Evolutionary conservation across 2,329 filamentous ascomycete species (phyloP), one percentile per base, ranked within the genome.

Genomic region (Aspergillus uvarum): DNA sequence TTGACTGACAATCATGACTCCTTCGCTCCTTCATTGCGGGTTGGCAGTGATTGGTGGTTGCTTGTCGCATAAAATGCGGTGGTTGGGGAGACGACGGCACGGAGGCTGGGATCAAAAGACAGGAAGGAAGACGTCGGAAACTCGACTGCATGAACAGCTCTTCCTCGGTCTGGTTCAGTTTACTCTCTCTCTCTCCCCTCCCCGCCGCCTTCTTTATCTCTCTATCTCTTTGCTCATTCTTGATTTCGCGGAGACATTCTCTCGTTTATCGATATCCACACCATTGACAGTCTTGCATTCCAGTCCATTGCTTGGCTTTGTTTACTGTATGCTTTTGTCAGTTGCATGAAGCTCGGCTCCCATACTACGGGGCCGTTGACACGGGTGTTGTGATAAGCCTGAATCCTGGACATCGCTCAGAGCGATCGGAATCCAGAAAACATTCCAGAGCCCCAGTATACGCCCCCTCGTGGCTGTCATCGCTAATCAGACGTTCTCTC

Each of bases 51-150:
- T 64, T 67, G 62, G 62, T 59, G 21, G 59, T 57, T 24, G 38
- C 35, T 56, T 56, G 59, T 67, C 62, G 60, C 63, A 68, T 60
- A 57, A 74, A 75, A 70, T 72, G 56, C 65, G 72, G 72, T 73
- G 71, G 72, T 72, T 74, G 72, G 72, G 71, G 70, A 61, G 60
- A 47, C 51, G 65, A 55, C 53, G 26, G 53, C 50, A 59, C 54
- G 68, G 71, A 69, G 72, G 72, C 72, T 74, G 72, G 72, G 72
- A 69, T 55, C 53, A 55, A 55, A 55, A 55, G 42, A 48, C 12
- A 44, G 55, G 47, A 58, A 42, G 44, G 14, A 6, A 19, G 16
- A 44, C 38, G 38, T 44, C 38, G 38, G 47, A 54, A 47, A 49
- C 47, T 32, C 42, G 44, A 31, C 44, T 51, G 56, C 49, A 47